These are phyloP conservation scores for Teratosphaeria zuluensis DNA, from an alignment of 2,329 filamentous ascomycete genomes.

Conservation along the genomic window DNA sequence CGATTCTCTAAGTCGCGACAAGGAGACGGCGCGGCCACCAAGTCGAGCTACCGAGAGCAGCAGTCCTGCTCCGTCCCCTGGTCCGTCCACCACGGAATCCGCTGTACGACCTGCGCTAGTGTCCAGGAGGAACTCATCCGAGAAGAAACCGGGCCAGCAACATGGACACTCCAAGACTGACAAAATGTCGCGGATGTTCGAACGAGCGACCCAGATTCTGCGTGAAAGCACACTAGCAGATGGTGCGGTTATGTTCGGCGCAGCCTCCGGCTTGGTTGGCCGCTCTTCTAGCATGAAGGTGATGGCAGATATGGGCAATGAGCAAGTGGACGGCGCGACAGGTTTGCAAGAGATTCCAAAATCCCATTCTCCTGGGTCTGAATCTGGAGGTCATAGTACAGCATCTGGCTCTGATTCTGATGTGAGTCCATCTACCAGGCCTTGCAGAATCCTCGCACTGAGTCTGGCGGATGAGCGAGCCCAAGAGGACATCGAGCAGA, in stretches of 20 bases:
- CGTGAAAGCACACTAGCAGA: constrained; percentile 22
- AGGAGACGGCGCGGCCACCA: neutral
- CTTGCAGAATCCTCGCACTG: constrained; percentile 16
- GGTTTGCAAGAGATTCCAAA: constrained; percentile 8
- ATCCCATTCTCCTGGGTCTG: neutral
- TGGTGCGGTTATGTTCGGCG: constrained; percentile 20
- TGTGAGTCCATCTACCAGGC: constrained; percentile 1
- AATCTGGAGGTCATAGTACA: neutral
- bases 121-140: neutral
- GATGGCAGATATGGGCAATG: constrained; percentile 5
- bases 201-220: constrained; percentile 17
- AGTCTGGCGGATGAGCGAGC: constrained; percentile 15
- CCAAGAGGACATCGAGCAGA: constrained; percentile 14
- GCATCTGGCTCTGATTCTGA: constrained; percentile 14
- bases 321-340: constrained; percentile 6
- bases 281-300: constrained; percentile 8
- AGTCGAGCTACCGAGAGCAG: neutral
- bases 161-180: constrained; percentile 1
- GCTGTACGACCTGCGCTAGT: neutral
- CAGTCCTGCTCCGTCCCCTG: neutral
- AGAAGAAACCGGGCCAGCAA: neutral
- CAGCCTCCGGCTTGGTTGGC: constrained; percentile 7
- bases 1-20: neutral
- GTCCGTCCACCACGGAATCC: neutral
- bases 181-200: constrained; percentile 14